Evolutionary conservation across 2,329 filamentous ascomycete genomes (phyloP).

Genomic region (Purpureocillium takamizusanense): DNA sequence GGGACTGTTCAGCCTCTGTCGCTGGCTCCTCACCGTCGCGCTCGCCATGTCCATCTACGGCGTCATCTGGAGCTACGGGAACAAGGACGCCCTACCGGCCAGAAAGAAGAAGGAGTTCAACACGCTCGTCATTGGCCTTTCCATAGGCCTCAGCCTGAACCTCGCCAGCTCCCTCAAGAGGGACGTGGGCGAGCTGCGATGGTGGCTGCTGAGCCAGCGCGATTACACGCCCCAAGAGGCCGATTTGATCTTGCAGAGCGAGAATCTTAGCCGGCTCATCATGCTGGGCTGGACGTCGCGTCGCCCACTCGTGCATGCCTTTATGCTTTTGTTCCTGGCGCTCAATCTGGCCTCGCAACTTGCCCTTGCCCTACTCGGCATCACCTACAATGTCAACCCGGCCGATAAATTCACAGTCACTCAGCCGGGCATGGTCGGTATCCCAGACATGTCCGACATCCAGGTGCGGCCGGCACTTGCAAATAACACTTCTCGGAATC

Average conservation of each 20-base stretch:
- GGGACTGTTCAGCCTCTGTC: constrained; percentile 7
- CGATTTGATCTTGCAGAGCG: constrained; percentile 13
- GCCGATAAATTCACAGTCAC: constrained; percentile 23
- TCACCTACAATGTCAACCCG: constrained; percentile 32
- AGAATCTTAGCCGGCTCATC: constrained; percentile 14
- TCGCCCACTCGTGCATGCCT: constrained; percentile 9
- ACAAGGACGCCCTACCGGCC: constrained; percentile 18
- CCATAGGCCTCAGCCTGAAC: constrained; percentile 31
- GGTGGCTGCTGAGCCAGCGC: constrained; percentile 31
- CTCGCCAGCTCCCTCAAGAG: constrained; percentile 32
- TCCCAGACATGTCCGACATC: constrained; percentile 26
- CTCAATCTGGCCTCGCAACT: constrained; percentile 26
- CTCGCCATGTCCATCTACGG: constrained; percentile 18
- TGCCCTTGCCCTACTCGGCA: constrained; percentile 30
- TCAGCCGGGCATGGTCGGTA: constrained; percentile 21
- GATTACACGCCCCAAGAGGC: constrained; percentile 28
- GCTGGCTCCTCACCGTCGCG: constrained; percentile 19
- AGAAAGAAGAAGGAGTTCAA: constrained; percentile 31
- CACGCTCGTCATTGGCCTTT: constrained; percentile 31
- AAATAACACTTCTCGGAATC: no score
- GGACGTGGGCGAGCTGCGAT: constrained; percentile 34
- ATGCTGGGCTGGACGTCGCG: constrained; percentile 10
- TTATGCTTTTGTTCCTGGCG: constrained; percentile 12
- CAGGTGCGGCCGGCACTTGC: constrained; percentile 20
- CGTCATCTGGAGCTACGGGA: constrained; percentile 18